Percentiles rank a stretch among this genome's conserved stretches.
Evolutionary conservation across 2,329 filamentous ascomycete species (phyloP).

Genomic region (Fusarium oligoseptatum): DNA sequence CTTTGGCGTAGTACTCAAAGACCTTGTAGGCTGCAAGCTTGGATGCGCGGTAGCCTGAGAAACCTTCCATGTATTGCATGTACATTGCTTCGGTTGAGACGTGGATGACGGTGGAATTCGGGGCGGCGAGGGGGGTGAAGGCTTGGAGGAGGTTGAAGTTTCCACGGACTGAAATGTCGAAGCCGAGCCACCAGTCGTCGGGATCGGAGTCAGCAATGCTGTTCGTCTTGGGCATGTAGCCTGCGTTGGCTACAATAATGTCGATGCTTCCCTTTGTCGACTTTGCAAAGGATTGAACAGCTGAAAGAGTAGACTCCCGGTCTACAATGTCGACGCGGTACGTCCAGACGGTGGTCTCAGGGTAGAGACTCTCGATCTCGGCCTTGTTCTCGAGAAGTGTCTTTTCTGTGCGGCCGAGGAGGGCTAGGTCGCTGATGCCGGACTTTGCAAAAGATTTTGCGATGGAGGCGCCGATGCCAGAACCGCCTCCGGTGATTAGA

Average conservation of each 20-base stretch:
- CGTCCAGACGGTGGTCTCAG: constrained; percentile 62
- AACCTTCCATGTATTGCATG: constrained; percentile 45
- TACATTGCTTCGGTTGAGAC: constrained; percentile 39
- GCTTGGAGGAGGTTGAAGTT: constrained; percentile 49
- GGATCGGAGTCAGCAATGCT: constrained; percentile 34
- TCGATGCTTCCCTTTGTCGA: constrained; percentile 50
- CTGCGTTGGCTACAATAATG: constrained; percentile 54
- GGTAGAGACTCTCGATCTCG: constrained; percentile 61
- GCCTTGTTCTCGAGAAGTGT: constrained; percentile 49
- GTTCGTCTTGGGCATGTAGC: constrained; percentile 33
- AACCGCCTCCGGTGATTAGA: constrained; percentile 74
- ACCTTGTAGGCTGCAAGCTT: constrained; percentile 58
- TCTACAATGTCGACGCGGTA: constrained; percentile 51
- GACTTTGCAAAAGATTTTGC: constrained; percentile 67
- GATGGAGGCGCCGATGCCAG: constrained; percentile 73
- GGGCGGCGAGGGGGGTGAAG: constrained; percentile 44
- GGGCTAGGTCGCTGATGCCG: constrained; percentile 53
- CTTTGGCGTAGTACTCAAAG: constrained; percentile 56
- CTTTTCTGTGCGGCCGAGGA: constrained; percentile 56
- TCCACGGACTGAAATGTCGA: constrained; percentile 48
- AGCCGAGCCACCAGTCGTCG: constrained; percentile 44
- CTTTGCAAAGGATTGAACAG: constrained; percentile 31
- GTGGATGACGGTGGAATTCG: constrained; percentile 45
- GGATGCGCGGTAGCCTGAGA: constrained; percentile 56
- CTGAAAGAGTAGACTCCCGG: constrained; percentile 25